These are phyloP conservation scores for Russula compacta DNA, from an alignment of 768 basidiomycete species.

Conservation along the genomic window DNA sequence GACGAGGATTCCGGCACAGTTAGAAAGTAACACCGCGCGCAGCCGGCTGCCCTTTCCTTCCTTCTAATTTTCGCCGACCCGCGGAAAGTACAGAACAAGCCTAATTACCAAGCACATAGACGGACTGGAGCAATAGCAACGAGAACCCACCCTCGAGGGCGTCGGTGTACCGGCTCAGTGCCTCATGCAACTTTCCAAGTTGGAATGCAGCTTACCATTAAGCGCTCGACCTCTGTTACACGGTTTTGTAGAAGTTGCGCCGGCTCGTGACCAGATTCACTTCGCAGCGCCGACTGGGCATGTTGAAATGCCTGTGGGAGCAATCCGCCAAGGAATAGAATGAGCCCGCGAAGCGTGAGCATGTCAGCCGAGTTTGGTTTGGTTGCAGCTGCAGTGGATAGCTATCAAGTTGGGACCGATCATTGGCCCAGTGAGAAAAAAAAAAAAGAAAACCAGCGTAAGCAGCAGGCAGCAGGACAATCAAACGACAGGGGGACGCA, in stretches of 20 bases:
- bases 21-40: slow-evolving; percentile 70
- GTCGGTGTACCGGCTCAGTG: slow-evolving; percentile 59
- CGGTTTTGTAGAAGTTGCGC: slow-evolving; percentile 67
- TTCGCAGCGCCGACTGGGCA: slow-evolving; percentile 56
- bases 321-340: slow-evolving; percentile 66
- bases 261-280: slow-evolving; percentile 67
- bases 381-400: slow-evolving; percentile 64
- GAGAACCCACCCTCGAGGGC: slow-evolving; percentile 53
- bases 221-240: slow-evolving; percentile 70
- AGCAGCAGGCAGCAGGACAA: neutral
- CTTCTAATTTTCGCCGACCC: slow-evolving; percentile 55
- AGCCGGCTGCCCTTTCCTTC: slow-evolving; percentile 77
- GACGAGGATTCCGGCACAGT: slow-evolving; percentile 71
- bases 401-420: slow-evolving; percentile 28
- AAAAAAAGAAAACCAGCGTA: neutral
- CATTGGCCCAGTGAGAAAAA: no score
- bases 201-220: slow-evolving; percentile 79
- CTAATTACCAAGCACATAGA: neutral
- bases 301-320: slow-evolving; percentile 67
- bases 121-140: no score
- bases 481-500: slow-evolving; percentile 29
- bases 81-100: slow-evolving; percentile 29
- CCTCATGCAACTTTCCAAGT: slow-evolving; percentile 45
- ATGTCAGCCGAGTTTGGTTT: slow-evolving; percentile 72
- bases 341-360: slow-evolving; percentile 65